phyloP scores from a whole-genome alignment of 2,329 filamentous ascomycete genomes.

The Colletotrichum sp. region DNA sequence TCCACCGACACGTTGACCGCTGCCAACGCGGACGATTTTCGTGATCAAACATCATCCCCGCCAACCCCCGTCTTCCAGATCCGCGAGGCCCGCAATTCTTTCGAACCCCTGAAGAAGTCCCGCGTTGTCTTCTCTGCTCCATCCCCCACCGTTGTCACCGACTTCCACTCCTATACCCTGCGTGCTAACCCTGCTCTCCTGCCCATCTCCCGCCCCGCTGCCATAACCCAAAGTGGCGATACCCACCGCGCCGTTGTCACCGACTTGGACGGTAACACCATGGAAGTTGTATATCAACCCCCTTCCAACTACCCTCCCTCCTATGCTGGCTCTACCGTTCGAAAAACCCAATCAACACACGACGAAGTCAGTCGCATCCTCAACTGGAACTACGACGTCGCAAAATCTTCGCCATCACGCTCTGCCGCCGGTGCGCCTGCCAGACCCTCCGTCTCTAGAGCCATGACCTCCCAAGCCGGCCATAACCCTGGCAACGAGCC shows the following conservation, averaged over 20 bases:
- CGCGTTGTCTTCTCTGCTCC: constrained; percentile 72
- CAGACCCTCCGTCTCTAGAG: constrained; percentile 7
- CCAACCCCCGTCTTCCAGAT: constrained; percentile 49
- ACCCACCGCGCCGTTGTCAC: constrained; percentile 61
- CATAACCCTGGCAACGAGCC: constrained; percentile 26
- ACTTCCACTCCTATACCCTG: constrained; percentile 74
- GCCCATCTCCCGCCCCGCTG: constrained; percentile 50
- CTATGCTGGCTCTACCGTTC: constrained; percentile 37
- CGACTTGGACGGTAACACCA: constrained; percentile 83
- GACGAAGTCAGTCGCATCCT: constrained; percentile 49
- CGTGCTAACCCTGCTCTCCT: constrained; percentile 61
- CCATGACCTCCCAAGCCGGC: constrained; percentile 25
- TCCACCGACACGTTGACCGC: constrained; percentile 30
- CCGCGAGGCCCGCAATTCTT: constrained; percentile 43
- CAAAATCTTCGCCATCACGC: constrained; percentile 18
- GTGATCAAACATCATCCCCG: constrained; percentile 25
- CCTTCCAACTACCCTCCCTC: constrained; percentile 33
- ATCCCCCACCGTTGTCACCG: constrained; percentile 67
- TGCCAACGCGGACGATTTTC: background rate
- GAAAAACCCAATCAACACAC: constrained; percentile 39
- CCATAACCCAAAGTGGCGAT: constrained; percentile 35
- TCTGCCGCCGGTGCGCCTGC: background rate
- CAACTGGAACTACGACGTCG: constrained; percentile 54
- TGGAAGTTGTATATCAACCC: constrained; percentile 73
- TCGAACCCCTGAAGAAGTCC: constrained; percentile 44